These are phyloP conservation scores for Hymenoscyphus occultus DNA, from an alignment of 2,329 filamentous ascomycete genomes.

Conservation along the genomic window DNA sequence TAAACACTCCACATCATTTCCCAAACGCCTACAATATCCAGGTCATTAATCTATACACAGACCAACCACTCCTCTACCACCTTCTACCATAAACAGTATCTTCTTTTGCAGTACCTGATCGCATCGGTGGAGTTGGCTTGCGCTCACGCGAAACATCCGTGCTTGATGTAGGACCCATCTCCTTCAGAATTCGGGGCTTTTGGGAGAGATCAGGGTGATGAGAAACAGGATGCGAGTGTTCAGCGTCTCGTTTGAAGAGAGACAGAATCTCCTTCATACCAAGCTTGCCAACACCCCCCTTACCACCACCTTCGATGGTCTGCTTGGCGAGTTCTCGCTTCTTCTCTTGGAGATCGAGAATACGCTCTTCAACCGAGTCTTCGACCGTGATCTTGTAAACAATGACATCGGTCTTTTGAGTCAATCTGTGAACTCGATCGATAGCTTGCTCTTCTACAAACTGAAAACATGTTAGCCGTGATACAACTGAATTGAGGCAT, in stretches of 20 bases:
- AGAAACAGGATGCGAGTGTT: constrained; percentile 26
- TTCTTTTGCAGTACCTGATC: constrained; percentile 24
- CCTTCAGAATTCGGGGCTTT: constrained; percentile 34
- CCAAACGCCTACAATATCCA: background rate
- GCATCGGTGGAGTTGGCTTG: constrained; percentile 23
- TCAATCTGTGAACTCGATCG: constrained; percentile 96
- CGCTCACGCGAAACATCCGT: constrained; percentile 23
- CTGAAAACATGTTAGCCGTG: constrained; percentile 40
- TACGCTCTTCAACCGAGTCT: constrained; percentile 86
- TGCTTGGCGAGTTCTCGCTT: constrained; percentile 90
- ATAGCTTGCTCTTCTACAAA: constrained; percentile 99
- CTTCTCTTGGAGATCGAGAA: constrained; percentile 89
- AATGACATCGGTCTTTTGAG: constrained; percentile 89
- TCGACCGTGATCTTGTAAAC: constrained; percentile 92
- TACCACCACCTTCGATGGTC: constrained; percentile 79
- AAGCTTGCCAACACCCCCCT: constrained; percentile 73
- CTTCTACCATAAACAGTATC: constrained; percentile 35
- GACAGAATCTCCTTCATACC: constrained; percentile 91
- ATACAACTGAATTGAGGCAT: constrained; percentile 9
- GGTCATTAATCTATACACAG: constrained; percentile 7
- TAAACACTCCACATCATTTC: constrained; percentile 2
- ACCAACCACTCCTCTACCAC: constrained; percentile 26
- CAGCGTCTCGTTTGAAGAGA: constrained; percentile 57
- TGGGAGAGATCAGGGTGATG: constrained; percentile 26
- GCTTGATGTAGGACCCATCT: constrained; percentile 19